These are phyloP conservation scores for Diplosphaera chodatii DNA, from an alignment of 139 green algal species.

Conservation along the genomic window DNA sequence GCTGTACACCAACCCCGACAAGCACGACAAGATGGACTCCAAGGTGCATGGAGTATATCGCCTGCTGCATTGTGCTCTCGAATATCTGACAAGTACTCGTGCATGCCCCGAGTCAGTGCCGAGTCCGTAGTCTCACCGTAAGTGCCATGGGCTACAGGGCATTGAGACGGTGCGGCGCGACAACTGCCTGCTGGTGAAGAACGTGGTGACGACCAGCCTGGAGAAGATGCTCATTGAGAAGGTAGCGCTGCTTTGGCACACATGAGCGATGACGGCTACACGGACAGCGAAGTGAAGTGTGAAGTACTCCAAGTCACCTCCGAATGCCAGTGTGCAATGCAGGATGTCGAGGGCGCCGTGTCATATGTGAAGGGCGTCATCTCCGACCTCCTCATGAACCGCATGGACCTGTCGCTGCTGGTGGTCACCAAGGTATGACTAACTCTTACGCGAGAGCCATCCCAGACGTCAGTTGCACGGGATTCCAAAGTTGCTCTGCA, in stretches of 20 bases:
- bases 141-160: no score
- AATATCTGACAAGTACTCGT: background rate
- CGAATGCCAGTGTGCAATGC: no score
- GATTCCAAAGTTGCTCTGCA: no score
- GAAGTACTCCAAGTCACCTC: no score
- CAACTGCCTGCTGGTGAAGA: slow-evolving; percentile 94
- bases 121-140: no score
- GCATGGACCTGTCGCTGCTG: slow-evolving; percentile 91
- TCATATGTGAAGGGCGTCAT: slow-evolving; percentile 90
- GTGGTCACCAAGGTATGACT: slow-evolving; percentile 90
- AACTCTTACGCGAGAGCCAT: no score
- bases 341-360: slow-evolving; percentile 64
- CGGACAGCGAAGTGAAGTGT: no score
- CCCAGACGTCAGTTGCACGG: no score
- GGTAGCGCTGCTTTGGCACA: no score
- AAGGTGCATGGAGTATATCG: slow-evolving; percentile 53
- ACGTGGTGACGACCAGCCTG: slow-evolving; percentile 81
- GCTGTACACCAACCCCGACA: slow-evolving; percentile 90
- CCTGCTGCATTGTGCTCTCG: no score
- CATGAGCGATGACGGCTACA: no score
- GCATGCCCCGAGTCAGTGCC: background rate
- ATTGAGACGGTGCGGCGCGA: slow-evolving; percentile 98
- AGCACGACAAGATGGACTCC: slow-evolving; percentile 96
- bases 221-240: slow-evolving; percentile 87
- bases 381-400: slow-evolving; percentile 93